These are phyloP conservation scores for Pseudogymnoascus sp. DNA, from an alignment of 2,329 filamentous ascomycete species.

Conservation along the genomic window DNA sequence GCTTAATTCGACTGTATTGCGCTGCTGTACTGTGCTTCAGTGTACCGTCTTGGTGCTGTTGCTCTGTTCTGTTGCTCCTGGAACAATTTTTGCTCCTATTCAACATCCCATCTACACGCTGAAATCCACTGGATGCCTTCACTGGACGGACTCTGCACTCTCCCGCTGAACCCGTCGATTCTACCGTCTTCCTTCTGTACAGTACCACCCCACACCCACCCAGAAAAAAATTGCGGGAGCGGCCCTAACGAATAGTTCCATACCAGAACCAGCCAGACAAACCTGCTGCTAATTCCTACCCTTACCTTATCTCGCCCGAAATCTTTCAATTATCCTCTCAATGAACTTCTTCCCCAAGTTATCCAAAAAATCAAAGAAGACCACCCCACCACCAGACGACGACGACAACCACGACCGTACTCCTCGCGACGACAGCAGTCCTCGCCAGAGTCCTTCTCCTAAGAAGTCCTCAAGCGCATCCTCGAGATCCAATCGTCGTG, in stretches of 20 bases:
- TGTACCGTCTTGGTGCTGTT: not conserved
- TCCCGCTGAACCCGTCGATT: constrained; percentile 6
- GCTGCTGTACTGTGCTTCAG: not conserved
- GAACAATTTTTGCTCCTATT: not conserved
- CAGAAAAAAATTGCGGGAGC: constrained; percentile 8
- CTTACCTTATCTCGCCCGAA: constrained; percentile 7
- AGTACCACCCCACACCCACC: constrained; percentile 4
- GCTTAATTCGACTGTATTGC: not conserved
- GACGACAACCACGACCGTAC: constrained; percentile 9
- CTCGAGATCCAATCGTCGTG: constrained; percentile 19
- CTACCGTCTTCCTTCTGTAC: constrained; percentile 7
- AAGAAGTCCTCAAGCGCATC: constrained; percentile 20
- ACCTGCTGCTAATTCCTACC: constrained; percentile 3
- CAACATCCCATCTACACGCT: not conserved
- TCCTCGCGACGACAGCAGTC: not conserved
- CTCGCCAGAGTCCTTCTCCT: constrained; percentile 21
- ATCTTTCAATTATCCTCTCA: constrained; percentile 12
- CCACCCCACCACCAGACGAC: constrained; percentile 21
- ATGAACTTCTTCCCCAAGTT: constrained; percentile 30
- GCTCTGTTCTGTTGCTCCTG: not conserved
- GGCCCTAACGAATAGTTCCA: constrained; percentile 9
- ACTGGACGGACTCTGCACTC: constrained; percentile 6
- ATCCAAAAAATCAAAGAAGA: constrained; percentile 27
- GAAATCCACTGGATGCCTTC: not conserved
- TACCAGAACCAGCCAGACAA: constrained; percentile 6